Evolutionary conservation across 1,139 yeast genomes (phyloP), one percentile per base, ranked within the genome.

Genomic region (Maudiozyma humilis): DNA sequence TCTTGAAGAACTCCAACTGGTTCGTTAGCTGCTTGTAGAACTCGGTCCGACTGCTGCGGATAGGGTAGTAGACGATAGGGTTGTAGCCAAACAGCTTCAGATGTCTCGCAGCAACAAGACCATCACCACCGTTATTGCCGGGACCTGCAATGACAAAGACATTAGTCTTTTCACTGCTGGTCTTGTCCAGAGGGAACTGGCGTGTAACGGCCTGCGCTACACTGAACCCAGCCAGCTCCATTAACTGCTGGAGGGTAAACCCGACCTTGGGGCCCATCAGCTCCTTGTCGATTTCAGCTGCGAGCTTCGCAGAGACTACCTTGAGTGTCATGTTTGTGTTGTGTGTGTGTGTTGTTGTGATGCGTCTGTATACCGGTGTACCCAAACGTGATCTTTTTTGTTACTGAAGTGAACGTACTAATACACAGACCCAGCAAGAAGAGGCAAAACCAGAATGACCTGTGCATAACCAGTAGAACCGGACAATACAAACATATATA

Each of bases 91-190:
- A 79, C 8, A 87, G 66, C 53, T 77, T 77, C 51, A 91, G 69
- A 60, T 93, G 98, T 37, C 98, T 74, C 3, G 97, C 95, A 20
- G 96, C 94, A 2, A 91, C 98, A 17, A 91, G 68, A 0, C 98
- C 98, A 63, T 91, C 98, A 1, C 98, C 98, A 2, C 79, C 97
- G 58, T 91, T 91, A 58, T 91, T 91, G 1, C 98, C 98, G 0
- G 97, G 97, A 0, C 98, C 98, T 6, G 82, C 87, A 6, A 89
- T 68, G 2, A 91, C 75, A 40, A 89, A 66, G 0, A 89, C 78
- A 35, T 68, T 69, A 17, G 65, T 62, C 44, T 63, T 49, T 6
- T 30, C 40, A 7, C 33, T 39, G n/a, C 25, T 8, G 16, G 29
- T 17, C 25, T 49, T 48, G 16, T 44, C 43, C 23, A 63, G 55